Conservation (phyloP, 768 basidiomycete species). For the Kwoniella sp. region DNA sequence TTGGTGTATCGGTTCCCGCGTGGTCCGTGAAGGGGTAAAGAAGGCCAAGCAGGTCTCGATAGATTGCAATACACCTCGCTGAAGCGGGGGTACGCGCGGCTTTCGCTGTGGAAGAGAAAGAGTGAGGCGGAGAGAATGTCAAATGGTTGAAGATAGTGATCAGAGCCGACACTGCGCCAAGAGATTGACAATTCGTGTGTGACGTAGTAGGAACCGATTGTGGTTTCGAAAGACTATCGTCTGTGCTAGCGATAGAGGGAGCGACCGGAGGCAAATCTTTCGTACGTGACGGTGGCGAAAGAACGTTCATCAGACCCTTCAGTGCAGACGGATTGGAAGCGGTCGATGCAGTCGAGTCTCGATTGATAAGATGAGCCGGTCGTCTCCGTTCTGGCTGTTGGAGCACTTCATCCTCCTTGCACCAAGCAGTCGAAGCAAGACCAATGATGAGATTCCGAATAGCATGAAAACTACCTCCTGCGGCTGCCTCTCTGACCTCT, state of each 20-base stretch:
- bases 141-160: constrained; percentile 57
- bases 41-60: constrained; percentile 57
- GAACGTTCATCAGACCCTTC: constrained; percentile 27
- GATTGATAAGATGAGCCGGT: constrained; percentile 7
- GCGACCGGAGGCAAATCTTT: constrained; percentile 40
- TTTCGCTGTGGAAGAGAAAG: constrained; percentile 37
- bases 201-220: constrained; percentile 21
- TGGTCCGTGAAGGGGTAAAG: constrained; percentile 50
- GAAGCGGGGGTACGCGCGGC: constrained; percentile 54
- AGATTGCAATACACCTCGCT: constrained; percentile 56
- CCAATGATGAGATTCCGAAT: constrained; percentile 42
- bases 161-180: constrained; percentile 45
- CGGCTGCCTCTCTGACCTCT: constrained; percentile 39
- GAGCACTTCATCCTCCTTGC: constrained; percentile 28
- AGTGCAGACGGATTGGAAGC: constrained; percentile 20
- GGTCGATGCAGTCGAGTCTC: constrained; percentile 7
- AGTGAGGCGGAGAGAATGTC: constrained; percentile 53
- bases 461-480: constrained; percentile 41
- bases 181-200: constrained; percentile 41
- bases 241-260: constrained; percentile 17
- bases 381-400: constrained; percentile 9
- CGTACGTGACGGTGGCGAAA: constrained; percentile 33
- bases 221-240: constrained; percentile 3
- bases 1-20: constrained; percentile 2
- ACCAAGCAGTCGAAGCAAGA: constrained; percentile 40